A percentile compares a stretch with the other conserved stretches of the same genome.
Evolutionary conservation across 2,329 filamentous ascomycete species (phyloP).

Genomic region (Ceratocystis cubensis): DNA sequence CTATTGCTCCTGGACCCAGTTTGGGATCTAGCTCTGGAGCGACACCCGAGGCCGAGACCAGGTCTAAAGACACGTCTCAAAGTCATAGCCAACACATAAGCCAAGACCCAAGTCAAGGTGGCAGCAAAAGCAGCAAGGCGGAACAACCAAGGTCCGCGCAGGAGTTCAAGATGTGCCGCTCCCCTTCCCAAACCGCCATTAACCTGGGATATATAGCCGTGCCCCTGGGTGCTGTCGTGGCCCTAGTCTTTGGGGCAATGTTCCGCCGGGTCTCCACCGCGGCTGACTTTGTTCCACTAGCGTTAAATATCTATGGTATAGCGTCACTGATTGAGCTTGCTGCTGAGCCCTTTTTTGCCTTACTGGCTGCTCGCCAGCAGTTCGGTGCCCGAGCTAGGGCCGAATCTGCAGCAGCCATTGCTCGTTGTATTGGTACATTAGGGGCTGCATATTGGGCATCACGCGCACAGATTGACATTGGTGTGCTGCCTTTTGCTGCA

Average conservation of each 20-base stretch:
- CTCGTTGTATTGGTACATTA: slow-evolving; percentile 66
- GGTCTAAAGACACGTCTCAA: slow-evolving; percentile 26
- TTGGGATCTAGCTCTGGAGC: not conserved
- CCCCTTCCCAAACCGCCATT: slow-evolving; percentile 59
- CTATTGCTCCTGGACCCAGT: not conserved
- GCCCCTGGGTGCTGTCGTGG: slow-evolving; percentile 51
- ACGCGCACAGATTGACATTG: slow-evolving; percentile 40
- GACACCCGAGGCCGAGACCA: not conserved
- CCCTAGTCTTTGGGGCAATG: slow-evolving; percentile 49
- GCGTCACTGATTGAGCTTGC: slow-evolving; percentile 60
- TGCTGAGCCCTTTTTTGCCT: slow-evolving; percentile 78
- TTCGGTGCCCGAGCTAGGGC: slow-evolving; percentile 71
- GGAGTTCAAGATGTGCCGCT: slow-evolving; percentile 2
- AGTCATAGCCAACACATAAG: not conserved
- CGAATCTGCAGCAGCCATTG: slow-evolving; percentile 69
- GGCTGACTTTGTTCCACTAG: slow-evolving; percentile 45
- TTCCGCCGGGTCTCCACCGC: slow-evolving; percentile 46
- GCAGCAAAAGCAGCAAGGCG: not conserved
- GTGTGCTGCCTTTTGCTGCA: slow-evolving; percentile 76
- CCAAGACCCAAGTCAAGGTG: slow-evolving; percentile 24
- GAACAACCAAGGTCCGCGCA: not conserved
- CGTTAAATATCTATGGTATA: slow-evolving; percentile 42
- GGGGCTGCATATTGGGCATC: slow-evolving; percentile 53
- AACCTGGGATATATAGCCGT: slow-evolving; percentile 79
- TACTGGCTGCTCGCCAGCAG: slow-evolving; percentile 67